phyloP scores from a whole-genome alignment of 345 rosid genomes.

The Salix viminalis region DNA sequence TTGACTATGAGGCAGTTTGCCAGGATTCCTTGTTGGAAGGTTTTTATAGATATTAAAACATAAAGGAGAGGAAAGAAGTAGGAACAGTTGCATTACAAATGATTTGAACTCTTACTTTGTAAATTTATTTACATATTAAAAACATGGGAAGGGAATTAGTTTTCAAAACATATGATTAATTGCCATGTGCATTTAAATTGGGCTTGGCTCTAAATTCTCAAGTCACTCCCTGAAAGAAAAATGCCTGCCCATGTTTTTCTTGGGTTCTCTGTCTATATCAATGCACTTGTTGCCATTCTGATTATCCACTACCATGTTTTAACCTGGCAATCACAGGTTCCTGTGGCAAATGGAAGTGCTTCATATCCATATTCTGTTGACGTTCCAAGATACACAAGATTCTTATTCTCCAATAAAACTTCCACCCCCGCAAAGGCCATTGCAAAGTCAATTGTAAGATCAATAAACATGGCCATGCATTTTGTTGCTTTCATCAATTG shows the following conservation, averaged over 20 bases:
- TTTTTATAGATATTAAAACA: background rate
- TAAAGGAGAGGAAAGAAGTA: background rate
- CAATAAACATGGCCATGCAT: background rate
- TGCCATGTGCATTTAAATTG: background rate
- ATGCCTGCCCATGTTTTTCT: background rate
- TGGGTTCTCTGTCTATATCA: background rate
- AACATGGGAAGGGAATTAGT: background rate
- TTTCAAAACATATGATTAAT: background rate
- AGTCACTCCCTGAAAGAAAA: background rate
- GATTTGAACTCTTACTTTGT: background rate
- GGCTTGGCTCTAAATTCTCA: background rate
- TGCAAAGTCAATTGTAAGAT: slow-evolving; percentile 84
- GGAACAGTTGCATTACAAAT: background rate
- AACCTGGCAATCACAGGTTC: slow-evolving; percentile 55
- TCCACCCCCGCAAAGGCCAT: slow-evolving; percentile 78
- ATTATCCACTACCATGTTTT: slow-evolving; percentile 7
- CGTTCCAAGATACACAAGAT: slow-evolving; percentile 91
- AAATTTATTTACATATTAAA: background rate
- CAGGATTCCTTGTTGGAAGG: background rate
- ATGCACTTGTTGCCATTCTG: background rate
- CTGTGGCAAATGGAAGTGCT: slow-evolving; percentile 96
- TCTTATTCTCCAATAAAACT: slow-evolving; percentile 82
- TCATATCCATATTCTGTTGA: slow-evolving; percentile 89
- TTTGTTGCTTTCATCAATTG: slow-evolving; percentile 19
- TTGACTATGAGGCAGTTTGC: background rate